Base-by-base conservation (phyloP, 1,284 basidiomycete genomes). In the Rhodotorula sp. region DNA sequence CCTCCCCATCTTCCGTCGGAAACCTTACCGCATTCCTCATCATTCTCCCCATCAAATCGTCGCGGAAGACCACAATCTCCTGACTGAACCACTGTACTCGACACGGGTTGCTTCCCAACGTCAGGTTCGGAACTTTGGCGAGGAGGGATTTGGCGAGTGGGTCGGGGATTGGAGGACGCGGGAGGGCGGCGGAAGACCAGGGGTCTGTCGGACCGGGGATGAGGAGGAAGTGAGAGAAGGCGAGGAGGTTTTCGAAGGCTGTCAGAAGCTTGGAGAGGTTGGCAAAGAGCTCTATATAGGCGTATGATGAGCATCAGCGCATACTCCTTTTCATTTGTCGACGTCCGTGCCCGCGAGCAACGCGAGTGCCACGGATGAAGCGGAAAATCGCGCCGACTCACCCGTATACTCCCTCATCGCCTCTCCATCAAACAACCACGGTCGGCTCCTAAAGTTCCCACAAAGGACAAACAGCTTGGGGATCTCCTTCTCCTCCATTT, bases 71-170 rank as follows among this genome's bases (percentile, higher is more conserved):
- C 50, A 99, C 94, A 55, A 99, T 88, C 81, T 99, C 96, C 78
- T 98, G 94, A 40, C 91, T 88, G 78, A 95, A 96, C 80, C 97
- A 98, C 75, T 91, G 90, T 77, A 99, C 87, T 11, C 96, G 87
- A 80, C 93, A 96, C 1, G 96, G 96, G 79, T 99, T 98, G 58
- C 88, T 90, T 0, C 87, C 88, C 77, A 99, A 90, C 75, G 90
- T 87, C 1, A 88, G 84, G 75, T 89, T 89, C 0, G 91, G 89
- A 31, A 96, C 80, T 74, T 87, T 88, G 2, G 85, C 81, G 71
- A 84, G 86, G 28, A 97, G 81, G 50, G 88, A 87, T 13, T 86
- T 81, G 0, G 87, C 84, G 75, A 96, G 87, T 5, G 86, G 85
- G 0, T 88, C 86, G 4, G 96, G 86, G 24, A 99, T 82, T 0